Base-by-base conservation (phyloP, 1,284 basidiomycete genomes). In the Sanguinoderma infundibulare region DNA sequence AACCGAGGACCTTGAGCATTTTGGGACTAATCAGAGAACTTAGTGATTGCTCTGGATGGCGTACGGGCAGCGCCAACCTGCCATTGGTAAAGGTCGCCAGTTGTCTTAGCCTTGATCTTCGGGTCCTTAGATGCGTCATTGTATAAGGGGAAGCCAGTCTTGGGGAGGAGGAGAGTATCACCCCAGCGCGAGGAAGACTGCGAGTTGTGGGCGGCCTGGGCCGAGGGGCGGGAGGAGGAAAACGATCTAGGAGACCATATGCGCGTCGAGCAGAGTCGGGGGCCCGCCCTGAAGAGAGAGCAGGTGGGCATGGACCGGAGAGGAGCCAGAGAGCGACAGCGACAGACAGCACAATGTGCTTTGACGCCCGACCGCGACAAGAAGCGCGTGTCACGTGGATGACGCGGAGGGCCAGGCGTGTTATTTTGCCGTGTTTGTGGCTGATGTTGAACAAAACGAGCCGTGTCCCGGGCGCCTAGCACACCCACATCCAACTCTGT, bases 121-220 rank as follows among this genome's bases (percentile, higher is more conserved):
- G 92, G 89, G 38, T 84, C 83, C 60, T 87, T 85, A 9, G 82
- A 79, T 2, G 90, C 86, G 70, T 95, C 87, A 9, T 85, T 81
- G 74, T 92, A 87, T 57, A 96, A 81, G 0, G 93, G 87, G 72
- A 99, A 95, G 0, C 79, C 67, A 0, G 96, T 98, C 72, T 88
- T 91, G 0, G 97, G 97, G 5, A 99, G 83, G 4, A 87, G 81
- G 6, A 99, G 79, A 1, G 95, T 95, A 47, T 90, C 77, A 8
- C 60, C 58, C 65, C 65, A 66, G 59, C 58, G 53, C 30, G n/a
- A 85, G 80, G 70, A 3, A 3, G 49, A 40, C 24, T 60, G 59
- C 32, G 20, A 38, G 49, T 38, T 47, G 9, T 46, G 57, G 14
- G 50, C 15, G 34, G 50, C 9, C 57, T 81, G 89, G 3, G 74